Evolutionary conservation across 2,329 filamentous ascomycete species (phyloP).

Genomic region (Fusarium setosum): DNA sequence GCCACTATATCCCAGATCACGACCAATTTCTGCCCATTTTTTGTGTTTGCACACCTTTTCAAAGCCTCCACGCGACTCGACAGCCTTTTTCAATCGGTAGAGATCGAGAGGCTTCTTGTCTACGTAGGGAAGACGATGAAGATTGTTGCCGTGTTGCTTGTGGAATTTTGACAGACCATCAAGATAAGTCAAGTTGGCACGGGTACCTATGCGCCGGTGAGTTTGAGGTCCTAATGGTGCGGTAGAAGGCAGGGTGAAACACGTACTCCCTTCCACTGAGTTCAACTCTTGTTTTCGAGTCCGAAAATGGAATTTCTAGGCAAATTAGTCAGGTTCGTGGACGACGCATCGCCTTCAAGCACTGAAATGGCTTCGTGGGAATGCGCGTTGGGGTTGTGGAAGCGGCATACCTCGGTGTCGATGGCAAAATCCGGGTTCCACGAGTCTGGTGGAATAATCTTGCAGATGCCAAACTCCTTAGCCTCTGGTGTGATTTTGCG

Average conservation of each 20-base stretch:
- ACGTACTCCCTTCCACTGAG: constrained; percentile 95
- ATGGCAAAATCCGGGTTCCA: constrained; percentile 98
- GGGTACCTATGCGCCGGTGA: constrained; percentile 75
- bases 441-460: constrained; percentile 90
- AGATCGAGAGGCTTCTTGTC: constrained; percentile 97
- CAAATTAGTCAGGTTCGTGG: constrained; percentile 19
- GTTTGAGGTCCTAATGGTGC: constrained; percentile 5
- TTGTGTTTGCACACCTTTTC: constrained; percentile 97
- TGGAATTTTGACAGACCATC: constrained; percentile 97
- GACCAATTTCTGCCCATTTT: constrained; percentile 98
- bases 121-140: constrained; percentile 94
- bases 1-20: constrained; percentile 95
- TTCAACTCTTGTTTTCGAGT: constrained; percentile 97
- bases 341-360: constrained; percentile 2
- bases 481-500: constrained; percentile 91
- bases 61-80: constrained; percentile 93
- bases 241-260: constrained; percentile 14
- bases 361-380: background rate
- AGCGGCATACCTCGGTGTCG: constrained; percentile 82
- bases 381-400: constrained; percentile 16
- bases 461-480: constrained; percentile 89
- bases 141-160: constrained; percentile 93
- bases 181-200: constrained; percentile 94
- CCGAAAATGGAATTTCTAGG: constrained; percentile 92
- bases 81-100: constrained; percentile 96